Conservation (phyloP, 73 alveolate species). For the Stentor roeselii region DNA sequence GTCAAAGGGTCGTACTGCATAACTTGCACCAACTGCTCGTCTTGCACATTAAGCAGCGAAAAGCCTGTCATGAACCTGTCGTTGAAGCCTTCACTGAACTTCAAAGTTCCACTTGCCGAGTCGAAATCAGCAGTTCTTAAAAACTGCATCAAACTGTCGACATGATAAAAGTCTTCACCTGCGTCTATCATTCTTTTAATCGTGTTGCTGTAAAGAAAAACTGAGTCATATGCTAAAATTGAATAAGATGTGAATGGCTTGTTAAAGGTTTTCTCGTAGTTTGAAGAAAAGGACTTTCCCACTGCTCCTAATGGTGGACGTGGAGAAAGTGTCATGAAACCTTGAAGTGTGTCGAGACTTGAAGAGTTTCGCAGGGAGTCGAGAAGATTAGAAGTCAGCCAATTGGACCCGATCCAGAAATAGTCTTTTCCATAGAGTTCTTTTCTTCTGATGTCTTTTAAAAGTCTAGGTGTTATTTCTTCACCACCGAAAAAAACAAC, state of each 20-base stretch:
- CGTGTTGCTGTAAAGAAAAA: neutral
- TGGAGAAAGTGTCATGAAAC: neutral
- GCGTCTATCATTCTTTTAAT: neutral
- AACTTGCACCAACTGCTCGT: neutral
- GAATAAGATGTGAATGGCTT: neutral
- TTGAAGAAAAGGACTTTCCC: neutral
- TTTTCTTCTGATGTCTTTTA: neutral
- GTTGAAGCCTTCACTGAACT: neutral
- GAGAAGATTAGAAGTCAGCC: neutral
- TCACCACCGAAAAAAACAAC: conserved; percentile 19
- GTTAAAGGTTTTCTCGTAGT: neutral
- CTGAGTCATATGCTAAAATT: conserved; percentile 2
- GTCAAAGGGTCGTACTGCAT: neutral
- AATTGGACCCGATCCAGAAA: conserved; percentile 22
- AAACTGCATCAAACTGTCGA: neutral
- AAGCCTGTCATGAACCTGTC: conserved; percentile 10
- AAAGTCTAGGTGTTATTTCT: neutral
- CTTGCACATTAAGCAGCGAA: neutral
- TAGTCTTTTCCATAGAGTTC: conserved; percentile 27
- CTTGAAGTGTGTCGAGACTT: neutral
- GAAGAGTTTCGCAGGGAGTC: neutral
- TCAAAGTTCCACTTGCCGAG: conserved; percentile 7
- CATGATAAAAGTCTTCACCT: conserved; percentile 4
- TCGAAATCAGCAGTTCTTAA: conserved; percentile 17
- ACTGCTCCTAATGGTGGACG: neutral